Evolutionary conservation across 2,329 filamentous ascomycete genomes (phyloP).

Genomic region (Microcera coccophila): DNA sequence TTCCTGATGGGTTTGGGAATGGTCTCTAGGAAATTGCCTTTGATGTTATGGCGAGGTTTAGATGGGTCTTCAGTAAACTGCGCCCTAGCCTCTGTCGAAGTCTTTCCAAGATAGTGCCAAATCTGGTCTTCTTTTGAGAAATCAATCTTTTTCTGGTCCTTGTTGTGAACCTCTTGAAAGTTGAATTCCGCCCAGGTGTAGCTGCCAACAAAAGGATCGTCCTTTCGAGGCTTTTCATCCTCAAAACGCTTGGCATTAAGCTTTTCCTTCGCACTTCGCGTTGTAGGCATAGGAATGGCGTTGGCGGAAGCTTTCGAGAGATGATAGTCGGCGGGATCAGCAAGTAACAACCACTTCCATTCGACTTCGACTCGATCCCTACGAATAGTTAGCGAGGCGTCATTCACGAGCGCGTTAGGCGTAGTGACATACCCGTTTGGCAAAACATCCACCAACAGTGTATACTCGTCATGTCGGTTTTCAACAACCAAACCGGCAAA

Average conservation of each 20-base stretch:
- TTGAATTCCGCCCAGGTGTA: constrained; percentile 80
- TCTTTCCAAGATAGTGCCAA: constrained; percentile 84
- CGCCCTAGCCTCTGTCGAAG: constrained; percentile 83
- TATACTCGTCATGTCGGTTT: constrained; percentile 72
- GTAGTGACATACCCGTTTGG: constrained; percentile 67
- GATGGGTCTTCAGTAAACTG: constrained; percentile 80
- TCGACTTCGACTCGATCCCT: constrained; percentile 74
- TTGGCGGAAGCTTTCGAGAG: constrained; percentile 71
- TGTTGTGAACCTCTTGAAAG: constrained; percentile 54
- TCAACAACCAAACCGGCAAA: constrained; percentile 86
- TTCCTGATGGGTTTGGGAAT: constrained; percentile 52
- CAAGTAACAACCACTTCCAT: constrained; percentile 77
- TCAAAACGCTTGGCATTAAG: constrained; percentile 62
- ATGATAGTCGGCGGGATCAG: constrained; percentile 65
- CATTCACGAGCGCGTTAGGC: background rate
- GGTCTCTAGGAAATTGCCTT: constrained; percentile 69
- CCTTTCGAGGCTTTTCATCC: constrained; percentile 60
- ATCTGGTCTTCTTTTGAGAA: constrained; percentile 68
- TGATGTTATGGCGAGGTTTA: constrained; percentile 58
- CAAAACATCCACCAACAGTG: constrained; percentile 74
- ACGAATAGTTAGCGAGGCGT: constrained; percentile 37
- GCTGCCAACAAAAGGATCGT: constrained; percentile 63
- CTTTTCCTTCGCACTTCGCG: constrained; percentile 59
- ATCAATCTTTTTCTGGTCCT: constrained; percentile 65
- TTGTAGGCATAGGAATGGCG: constrained; percentile 66